Evolutionary conservation across 1,284 basidiomycete genomes (phyloP).

Genomic region (Cutaneotrichosporon cavernicola): DNA sequence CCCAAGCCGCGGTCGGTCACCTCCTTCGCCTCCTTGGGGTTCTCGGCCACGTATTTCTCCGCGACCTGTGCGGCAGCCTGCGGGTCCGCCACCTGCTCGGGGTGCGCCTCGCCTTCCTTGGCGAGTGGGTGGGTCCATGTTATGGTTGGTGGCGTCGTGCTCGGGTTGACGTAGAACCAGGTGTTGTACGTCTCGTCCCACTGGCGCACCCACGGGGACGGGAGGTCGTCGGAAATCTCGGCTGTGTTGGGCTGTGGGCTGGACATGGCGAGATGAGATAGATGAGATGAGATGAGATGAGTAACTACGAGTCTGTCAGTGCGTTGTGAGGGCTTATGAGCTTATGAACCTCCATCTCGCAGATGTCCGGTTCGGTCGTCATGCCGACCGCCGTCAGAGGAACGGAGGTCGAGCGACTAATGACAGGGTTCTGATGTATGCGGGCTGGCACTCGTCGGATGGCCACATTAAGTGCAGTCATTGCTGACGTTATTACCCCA

Average conservation of each 20-base stretch:
- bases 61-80: conserved; percentile 15
- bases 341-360: neutral
- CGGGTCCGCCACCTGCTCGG: conserved; percentile 37
- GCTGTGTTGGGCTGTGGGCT: neutral
- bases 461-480: neutral
- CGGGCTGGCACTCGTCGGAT: neutral
- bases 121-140: conserved; percentile 39
- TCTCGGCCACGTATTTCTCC: conserved; percentile 11
- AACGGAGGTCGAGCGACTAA: neutral
- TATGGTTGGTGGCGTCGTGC: conserved; percentile 41
- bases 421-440: neutral
- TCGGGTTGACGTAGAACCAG: conserved; percentile 37
- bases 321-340: neutral
- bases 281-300: neutral
- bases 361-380: neutral
- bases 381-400: neutral
- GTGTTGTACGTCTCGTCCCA: conserved; percentile 37
- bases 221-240: conserved; percentile 21
- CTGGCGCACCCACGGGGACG: conserved; percentile 33
- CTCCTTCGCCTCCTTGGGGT: conserved; percentile 3
- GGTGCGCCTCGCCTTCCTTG: conserved; percentile 34
- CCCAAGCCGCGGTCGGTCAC: conserved; percentile 22
- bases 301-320: neutral
- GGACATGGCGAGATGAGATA: neutral
- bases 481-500: too few species aligned